A percentile compares a stretch with the other conserved stretches of the same genome.
These are phyloP conservation scores for Closterium sp. DNA, from an alignment of 139 green algal species.

Conservation along the genomic window DNA sequence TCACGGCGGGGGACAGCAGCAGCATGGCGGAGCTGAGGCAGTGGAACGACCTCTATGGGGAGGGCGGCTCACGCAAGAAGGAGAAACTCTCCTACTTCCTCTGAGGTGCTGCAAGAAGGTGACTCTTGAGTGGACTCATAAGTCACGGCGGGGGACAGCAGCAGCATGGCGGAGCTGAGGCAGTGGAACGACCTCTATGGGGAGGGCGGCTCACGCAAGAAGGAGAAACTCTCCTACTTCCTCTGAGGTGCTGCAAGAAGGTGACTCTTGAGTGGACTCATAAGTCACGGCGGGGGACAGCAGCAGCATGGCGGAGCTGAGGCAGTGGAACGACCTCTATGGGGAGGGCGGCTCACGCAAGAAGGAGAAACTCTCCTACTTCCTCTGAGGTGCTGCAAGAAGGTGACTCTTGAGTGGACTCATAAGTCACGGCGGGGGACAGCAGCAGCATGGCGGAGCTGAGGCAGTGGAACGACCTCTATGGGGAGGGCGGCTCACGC, in stretches of 20 bases:
- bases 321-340: conserved; percentile 73
- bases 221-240: conserved; percentile 60
- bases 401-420: too few relatives aligned
- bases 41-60: conserved; percentile 76
- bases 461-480: conserved; percentile 72
- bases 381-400: conserved; percentile 45
- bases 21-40: conserved; percentile 63
- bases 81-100: conserved; percentile 62
- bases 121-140: too few relatives aligned
- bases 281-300: conserved; percentile 50
- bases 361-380: conserved; percentile 57
- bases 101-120: background rate
- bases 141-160: conserved; percentile 49
- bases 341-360: conserved; percentile 68
- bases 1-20: conserved; percentile 46
- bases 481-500: conserved; percentile 68
- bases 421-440: conserved; percentile 51
- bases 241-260: conserved; percentile 25
- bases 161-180: conserved; percentile 61
- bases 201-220: conserved; percentile 65
- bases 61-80: conserved; percentile 63
- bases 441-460: conserved; percentile 61
- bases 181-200: conserved; percentile 76
- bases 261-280: too few relatives aligned
- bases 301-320: conserved; percentile 60